A percentile compares a stretch with the other conserved stretches of the same genome.
Conservation (phyloP, 1,139 yeast species). For the Taphrina sp. region DNA sequence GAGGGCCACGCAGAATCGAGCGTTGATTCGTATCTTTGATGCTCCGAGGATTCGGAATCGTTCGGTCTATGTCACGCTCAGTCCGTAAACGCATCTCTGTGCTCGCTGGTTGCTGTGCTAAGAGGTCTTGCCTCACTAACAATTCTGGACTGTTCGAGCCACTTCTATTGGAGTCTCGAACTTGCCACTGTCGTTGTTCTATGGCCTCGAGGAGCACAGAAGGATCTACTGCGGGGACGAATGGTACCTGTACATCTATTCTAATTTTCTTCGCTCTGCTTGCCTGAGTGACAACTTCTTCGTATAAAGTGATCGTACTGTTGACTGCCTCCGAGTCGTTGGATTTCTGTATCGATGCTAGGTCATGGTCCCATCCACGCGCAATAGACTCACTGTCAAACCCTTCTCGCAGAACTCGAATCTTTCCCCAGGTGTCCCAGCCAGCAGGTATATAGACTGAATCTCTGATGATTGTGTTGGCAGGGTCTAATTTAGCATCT, state of each 20-base stretch:
- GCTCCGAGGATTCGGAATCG: background rate
- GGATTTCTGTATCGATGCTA: constrained; percentile 1
- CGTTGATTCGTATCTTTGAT: background rate
- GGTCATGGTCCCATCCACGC: constrained; percentile 35
- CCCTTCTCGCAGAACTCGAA: constrained; percentile 42
- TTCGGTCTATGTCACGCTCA: too few species aligned
- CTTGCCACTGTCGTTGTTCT: constrained; percentile 23
- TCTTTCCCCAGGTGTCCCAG: constrained; percentile 47
- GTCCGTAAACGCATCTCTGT: background rate
- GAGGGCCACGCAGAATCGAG: background rate
- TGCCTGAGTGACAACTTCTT: constrained; percentile 2
- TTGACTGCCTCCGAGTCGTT: constrained; percentile 25
- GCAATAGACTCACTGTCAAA: constrained; percentile 39
- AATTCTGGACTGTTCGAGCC: background rate
- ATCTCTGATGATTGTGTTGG: constrained; percentile 44
- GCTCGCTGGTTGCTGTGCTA: background rate
- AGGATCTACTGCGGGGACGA: constrained; percentile 7
- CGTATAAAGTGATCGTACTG: background rate
- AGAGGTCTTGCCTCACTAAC: background rate
- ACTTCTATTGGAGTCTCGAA: constrained; percentile 1
- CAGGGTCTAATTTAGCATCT: constrained; percentile 31
- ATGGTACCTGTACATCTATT: too few species aligned
- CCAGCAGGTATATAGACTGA: constrained; percentile 50
- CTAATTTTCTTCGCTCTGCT: too few species aligned
- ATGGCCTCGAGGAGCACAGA: background rate